Percentiles rank a stretch among this genome's conserved stretches.
Evolutionary conservation across 305 asterid species (phyloP).

Genomic region (Solanum chacoense): DNA sequence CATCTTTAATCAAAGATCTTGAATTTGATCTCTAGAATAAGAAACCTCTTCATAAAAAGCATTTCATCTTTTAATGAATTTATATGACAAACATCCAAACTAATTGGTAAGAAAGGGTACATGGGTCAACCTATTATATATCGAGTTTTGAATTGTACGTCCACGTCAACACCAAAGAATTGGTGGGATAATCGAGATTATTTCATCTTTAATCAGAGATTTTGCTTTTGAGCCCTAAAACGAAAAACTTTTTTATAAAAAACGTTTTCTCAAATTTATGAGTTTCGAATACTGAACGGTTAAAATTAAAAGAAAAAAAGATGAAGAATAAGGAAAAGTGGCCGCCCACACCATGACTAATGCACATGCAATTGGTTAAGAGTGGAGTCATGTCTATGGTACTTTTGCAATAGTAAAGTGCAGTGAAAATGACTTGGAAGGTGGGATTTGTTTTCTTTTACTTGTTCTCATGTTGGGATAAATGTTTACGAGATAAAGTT

Average conservation of each 20-base stretch:
- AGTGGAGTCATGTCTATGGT: constrained; percentile 33
- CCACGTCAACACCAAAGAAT: background rate
- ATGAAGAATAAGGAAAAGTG: constrained; percentile 22
- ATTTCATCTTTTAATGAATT: background rate
- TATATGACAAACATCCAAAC: background rate
- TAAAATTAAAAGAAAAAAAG: constrained; percentile 2
- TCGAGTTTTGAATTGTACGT: background rate
- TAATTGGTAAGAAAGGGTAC: background rate
- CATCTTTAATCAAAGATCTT: background rate
- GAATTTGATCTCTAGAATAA: background rate
- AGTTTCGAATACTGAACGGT: background rate
- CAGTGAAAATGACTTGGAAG: background rate
- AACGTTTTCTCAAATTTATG: accelerated
- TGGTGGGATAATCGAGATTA: background rate
- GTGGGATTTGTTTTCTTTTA: constrained; percentile 11
- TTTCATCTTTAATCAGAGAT: background rate
- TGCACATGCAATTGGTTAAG: constrained; percentile 37
- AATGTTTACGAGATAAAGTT: no score
- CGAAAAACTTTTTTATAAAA: accelerated
- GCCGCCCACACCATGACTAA: constrained; percentile 23
- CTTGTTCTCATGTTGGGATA: background rate
- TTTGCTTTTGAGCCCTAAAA: accelerated
- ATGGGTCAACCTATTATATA: background rate
- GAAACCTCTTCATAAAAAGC: background rate
- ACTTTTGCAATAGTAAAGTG: background rate